A percentile compares a stretch with the other conserved stretches of the same genome.
These are phyloP conservation scores for Helianthus tuberosus DNA, from an alignment of 129 eudicot species.

Conservation along the genomic window DNA sequence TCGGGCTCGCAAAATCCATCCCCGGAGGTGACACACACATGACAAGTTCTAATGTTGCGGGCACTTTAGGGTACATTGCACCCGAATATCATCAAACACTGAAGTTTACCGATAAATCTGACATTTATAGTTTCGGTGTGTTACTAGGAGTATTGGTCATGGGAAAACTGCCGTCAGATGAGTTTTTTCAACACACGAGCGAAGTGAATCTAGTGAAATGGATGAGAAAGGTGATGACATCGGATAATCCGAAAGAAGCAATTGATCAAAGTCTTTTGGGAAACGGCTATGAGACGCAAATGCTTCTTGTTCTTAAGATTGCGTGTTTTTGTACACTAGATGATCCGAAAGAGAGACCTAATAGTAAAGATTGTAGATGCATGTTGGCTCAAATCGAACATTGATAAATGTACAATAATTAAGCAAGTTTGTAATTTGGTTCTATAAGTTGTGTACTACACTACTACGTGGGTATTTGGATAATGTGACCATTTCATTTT, in stretches of 20 bases:
- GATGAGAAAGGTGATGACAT: conserved; percentile 79
- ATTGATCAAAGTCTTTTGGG: conserved; percentile 64
- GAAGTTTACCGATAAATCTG: conserved; percentile 86
- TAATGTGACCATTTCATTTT: neutral
- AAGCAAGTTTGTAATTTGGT: conserved; percentile 1
- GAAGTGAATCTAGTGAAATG: conserved; percentile 71
- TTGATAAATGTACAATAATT: conserved; percentile 4
- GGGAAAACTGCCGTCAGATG: conserved; percentile 78
- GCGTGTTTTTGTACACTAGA: conserved; percentile 84
- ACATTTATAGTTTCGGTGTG: conserved; percentile 84
- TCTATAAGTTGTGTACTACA: neutral
- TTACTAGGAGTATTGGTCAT: conserved; percentile 62
- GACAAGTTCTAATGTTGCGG: conserved; percentile 75
- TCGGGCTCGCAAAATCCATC: conserved; percentile 84
- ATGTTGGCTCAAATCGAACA: conserved; percentile 82
- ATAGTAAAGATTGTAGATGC: conserved; percentile 62
- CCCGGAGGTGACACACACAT: conserved; percentile 72
- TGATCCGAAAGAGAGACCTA: conserved; percentile 89
- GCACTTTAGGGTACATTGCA: conserved; percentile 87
- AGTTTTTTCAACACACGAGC: conserved; percentile 57
- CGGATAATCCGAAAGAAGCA: conserved; percentile 72
- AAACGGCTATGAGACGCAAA: conserved; percentile 78
- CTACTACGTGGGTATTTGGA: neutral
- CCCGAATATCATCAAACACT: conserved; percentile 82
- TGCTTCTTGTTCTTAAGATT: conserved; percentile 86